A percentile compares a stretch with the other conserved stretches of the same genome.
Evolutionary conservation across 805 yeast species (phyloP).

Genomic region (Candida ipomoeae): DNA sequence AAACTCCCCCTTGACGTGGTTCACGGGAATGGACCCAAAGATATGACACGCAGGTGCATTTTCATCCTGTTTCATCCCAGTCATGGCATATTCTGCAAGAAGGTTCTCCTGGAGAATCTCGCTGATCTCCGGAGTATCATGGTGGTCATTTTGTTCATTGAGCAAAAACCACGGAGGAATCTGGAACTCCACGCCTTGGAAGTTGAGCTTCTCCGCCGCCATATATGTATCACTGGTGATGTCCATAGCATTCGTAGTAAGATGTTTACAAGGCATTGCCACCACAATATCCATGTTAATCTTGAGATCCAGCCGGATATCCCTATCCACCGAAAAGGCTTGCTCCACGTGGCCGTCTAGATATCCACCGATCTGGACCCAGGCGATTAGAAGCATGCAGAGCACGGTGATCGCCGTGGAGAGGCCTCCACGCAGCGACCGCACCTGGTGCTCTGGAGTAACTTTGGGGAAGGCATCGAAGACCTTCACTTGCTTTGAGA

Average conservation of each 20-base stretch:
- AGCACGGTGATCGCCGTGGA: slow-evolving; percentile 64
- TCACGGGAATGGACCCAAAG: slow-evolving; percentile 78
- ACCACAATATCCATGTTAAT: slow-evolving; percentile 79
- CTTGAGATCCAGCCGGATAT: slow-evolving; percentile 51
- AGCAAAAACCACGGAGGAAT: slow-evolving; percentile 49
- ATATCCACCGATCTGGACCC: slow-evolving; percentile 82
- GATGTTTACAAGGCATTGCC: slow-evolving; percentile 74
- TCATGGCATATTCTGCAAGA: slow-evolving; percentile 55
- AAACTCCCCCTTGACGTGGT: slow-evolving; percentile 80
- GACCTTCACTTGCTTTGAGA: slow-evolving; percentile 38
- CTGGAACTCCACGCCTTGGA: slow-evolving; percentile 59
- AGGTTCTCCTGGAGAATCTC: slow-evolving; percentile 62
- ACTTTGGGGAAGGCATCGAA: slow-evolving; percentile 48
- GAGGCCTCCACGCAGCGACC: slow-evolving; percentile 73
- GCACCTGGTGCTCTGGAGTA: slow-evolving; percentile 54
- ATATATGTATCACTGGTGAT: slow-evolving; percentile 70
- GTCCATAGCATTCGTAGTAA: slow-evolving; percentile 77
- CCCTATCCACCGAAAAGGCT: slow-evolving; percentile 69
- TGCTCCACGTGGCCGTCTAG: slow-evolving; percentile 79
- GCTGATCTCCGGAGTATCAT: slow-evolving; percentile 61
- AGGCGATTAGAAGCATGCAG: slow-evolving; percentile 61
- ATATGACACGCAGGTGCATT: slow-evolving; percentile 82
- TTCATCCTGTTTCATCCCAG: slow-evolving; percentile 41
- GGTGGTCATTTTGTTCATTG: slow-evolving; percentile 41
- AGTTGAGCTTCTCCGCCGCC: slow-evolving; percentile 71